Base-by-base conservation (phyloP, 2,329 filamentous ascomycete genomes). In the Pyrenophora teres region DNA sequence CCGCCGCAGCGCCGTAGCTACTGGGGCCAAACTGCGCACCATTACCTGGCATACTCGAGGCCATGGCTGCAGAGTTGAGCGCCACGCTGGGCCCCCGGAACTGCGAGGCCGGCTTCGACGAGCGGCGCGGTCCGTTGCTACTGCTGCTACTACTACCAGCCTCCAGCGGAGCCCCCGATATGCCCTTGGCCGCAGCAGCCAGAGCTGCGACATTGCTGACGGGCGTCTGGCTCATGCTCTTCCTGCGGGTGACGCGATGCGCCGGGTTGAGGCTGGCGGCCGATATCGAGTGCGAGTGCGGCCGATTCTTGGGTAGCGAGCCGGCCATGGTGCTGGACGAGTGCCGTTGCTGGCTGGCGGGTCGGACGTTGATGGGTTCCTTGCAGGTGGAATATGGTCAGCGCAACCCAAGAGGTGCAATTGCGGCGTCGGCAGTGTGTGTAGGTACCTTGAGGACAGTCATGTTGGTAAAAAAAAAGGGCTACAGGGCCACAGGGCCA, bases 171-270 rank as follows among this genome's bases (percentile, higher is more conserved):
- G 83, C 82, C 62, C 87, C 85, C 53, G 77, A 77, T 45, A 79
- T 80, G 70, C 89, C 88, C 68, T 85, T 85, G 44, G 76, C 74
- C 1, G 87, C 89, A 10, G 87, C 87, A 27, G 89, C 88, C 57
- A 93, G 79, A 46, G 89, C 90, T 15, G 89, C 87, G 39, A 88
- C 85, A 75, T 89, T 92, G 73, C 84, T 82, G 40, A 81, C 83
- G 40, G 87, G 84, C 59, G 86, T 88, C 55, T 90, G 91, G 71
- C 84, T 86, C 71, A 96, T 92, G 77, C 92, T 97, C 83, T 97
- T 97, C 67, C 94, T 86, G 68, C 93, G 90, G 65, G 90, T 92
- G 63, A 97, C 86, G 64, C 94, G 89, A 75, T 96, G 89, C 73
- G 85, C 87, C 64, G 87, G 78, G 78, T 92, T 93, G 69, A 92